Base-by-base conservation (phyloP, 768 basidiomycete genomes). In the Hypsizygus marmoreus region DNA sequence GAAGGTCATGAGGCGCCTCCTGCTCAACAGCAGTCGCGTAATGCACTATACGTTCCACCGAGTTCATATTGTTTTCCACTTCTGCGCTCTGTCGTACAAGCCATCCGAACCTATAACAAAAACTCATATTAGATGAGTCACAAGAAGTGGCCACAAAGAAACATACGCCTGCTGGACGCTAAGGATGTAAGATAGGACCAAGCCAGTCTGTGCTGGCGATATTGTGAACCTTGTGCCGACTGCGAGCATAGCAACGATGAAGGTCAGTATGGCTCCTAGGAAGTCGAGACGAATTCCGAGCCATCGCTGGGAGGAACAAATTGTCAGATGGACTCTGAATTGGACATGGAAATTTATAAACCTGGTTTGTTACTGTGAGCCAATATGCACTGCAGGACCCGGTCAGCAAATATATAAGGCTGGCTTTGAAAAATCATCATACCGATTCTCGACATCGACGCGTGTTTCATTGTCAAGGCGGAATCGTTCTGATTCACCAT, bases 21-120 rank as follows among this genome's bases (percentile, higher is more conserved):
- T 93, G 87, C 60, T 93, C 91, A 13, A 97, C 72, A 22, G 82
- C 77, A 14, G 78, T 77, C 31, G 86, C 83, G 57, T 97, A 97
- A 60, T 92, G 80, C 3, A 91, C 69, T 13, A 97, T 74, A 19
- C 94, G 85, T 61, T 91, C 88, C 6, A 90, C 87, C n/a, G 83
- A 81, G 61, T 92, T 92, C 89, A 95, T 93, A 64, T 94, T 80
- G 64, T 97, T 95, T 65, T 95, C 92, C 9, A 94, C 85, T 61
- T 95, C 92, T 2, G 88, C 84, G 29, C 74, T 76, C 64, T 90
- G 88, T 7, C 86, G 81, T 31, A 88, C 79, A 64, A 89, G 76
- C 82, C 81, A 90, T 16, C 81, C 81, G 54, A 91, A 88, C 53
- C 81, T 85, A 48, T 16, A 38, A 17, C 23, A 8, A 26, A 24